Evolutionary conservation across 2,329 filamentous ascomycete species (phyloP).

Genomic region (Xylariomycetidae sp.): DNA sequence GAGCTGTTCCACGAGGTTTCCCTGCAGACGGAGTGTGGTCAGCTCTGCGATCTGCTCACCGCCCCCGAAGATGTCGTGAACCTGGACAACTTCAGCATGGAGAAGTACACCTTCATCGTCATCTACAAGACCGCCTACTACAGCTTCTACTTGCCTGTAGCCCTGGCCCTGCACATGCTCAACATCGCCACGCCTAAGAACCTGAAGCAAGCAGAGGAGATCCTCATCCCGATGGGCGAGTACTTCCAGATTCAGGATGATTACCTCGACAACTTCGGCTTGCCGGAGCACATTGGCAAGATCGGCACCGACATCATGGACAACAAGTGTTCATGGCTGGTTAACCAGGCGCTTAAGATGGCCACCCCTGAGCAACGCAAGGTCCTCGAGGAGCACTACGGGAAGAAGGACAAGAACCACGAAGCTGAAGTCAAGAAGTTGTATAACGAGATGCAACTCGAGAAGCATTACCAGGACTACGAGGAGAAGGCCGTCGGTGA

Average conservation of each 20-base stretch:
- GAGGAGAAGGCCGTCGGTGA: conserved; percentile 83
- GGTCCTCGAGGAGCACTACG: conserved; percentile 88
- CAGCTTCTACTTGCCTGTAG: conserved; percentile 96
- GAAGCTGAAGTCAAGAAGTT: conserved; percentile 86
- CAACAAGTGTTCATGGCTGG: conserved; percentile 98
- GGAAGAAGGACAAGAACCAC: conserved; percentile 76
- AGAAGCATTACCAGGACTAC: conserved; percentile 78
- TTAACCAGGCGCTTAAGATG: conserved; percentile 85
- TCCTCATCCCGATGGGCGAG: conserved; percentile 93
- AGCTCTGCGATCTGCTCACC: conserved; percentile 90
- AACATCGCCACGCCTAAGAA: conserved; percentile 82
- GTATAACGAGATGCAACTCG: conserved; percentile 78
- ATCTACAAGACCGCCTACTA: conserved; percentile 99
- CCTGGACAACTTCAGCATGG: conserved; percentile 88
- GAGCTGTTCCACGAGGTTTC: conserved; percentile 96
- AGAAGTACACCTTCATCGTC: conserved; percentile 97
- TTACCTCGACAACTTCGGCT: conserved; percentile 96
- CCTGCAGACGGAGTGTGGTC: conserved; percentile 91
- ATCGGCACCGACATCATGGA: conserved; percentile 98
- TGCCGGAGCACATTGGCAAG: conserved; percentile 91
- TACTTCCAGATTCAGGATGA: conserved; percentile 99
- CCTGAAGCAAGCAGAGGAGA: conserved; percentile 81
- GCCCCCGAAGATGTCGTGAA: conserved; percentile 91
- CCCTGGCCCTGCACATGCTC: conserved; percentile 79
- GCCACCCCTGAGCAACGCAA: conserved; percentile 80